phyloP scores from a whole-genome alignment of 2,329 filamentous ascomycete species.

The Pyrenochaeta sp. region DNA sequence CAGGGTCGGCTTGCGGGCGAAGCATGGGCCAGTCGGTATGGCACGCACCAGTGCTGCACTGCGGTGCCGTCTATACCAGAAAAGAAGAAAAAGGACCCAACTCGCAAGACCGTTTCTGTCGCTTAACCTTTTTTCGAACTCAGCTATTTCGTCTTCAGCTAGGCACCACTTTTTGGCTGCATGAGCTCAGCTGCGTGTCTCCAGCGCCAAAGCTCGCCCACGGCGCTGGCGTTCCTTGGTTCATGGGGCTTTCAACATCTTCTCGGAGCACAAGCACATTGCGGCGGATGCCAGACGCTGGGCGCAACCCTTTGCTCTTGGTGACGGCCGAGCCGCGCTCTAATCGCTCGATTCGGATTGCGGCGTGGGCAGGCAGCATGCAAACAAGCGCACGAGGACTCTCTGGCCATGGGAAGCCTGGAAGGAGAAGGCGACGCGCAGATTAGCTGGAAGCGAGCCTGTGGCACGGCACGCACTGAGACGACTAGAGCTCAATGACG shows the following conservation, averaged over 20 bases:
- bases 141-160: not conserved
- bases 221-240: not conserved
- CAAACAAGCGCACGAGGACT: no score
- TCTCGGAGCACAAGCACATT: not conserved
- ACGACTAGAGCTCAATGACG: no score
- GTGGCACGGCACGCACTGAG: conserved; percentile 11
- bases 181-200: conserved; percentile 6
- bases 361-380: not conserved
- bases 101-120: not conserved
- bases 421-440: no score
- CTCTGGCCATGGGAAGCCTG: no score
- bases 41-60: conserved; percentile 4
- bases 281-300: not conserved
- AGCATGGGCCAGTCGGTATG: not conserved
- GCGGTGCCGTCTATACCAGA: conserved; percentile 6
- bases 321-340: no score
- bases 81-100: conserved; percentile 1
- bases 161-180: not conserved
- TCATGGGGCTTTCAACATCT: no score
- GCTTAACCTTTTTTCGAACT: not conserved
- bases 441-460: no score
- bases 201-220: not conserved
- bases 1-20: not conserved
- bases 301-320: no score
- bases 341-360: no score